Base-by-base conservation (phyloP, 2,329 filamentous ascomycete species). In the Conoideocrella luteorostrata region DNA sequence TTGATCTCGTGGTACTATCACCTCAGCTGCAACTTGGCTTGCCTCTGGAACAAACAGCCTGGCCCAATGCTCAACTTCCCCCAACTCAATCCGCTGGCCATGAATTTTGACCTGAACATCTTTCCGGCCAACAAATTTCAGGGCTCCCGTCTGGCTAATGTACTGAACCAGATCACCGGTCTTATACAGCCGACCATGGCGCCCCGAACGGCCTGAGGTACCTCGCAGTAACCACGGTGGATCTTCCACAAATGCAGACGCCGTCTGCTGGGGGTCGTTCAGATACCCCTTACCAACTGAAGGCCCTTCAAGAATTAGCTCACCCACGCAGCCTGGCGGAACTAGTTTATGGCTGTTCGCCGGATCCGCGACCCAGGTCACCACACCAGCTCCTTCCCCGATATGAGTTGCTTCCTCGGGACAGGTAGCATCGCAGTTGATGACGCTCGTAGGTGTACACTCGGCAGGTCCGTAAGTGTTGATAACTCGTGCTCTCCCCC, bases 51-150 rank as follows among this genome's bases (percentile, higher is more conserved):
- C n/a, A n/a, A n/a, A n/a, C n/a, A n/a, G n/a, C n/a, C n/a, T n/a
- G n/a, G n/a, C n/a, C n/a, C n/a, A n/a, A 12, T 57, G 46, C 48
- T 64, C 59, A 6, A 64, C 53, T 29, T 64, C 61, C 1, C 52
- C 59, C 0, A 59, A 50, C 33, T 64, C 61, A 5, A 63, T 50
- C 11, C 61, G 54, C 17, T 64, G 59, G 6, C 61, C 60, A n/a
- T 54, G 54, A 4, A 64, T 51, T 48, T 64, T 64, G 46, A 63
- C 52, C 42, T 64, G 60, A 1, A 49, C 36, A 4, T 63, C 60
- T 7, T 52, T 55, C 0, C 61, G 52, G 1, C 61, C 59, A 0
- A 49, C 33, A 7, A 53, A 56, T 13, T 56, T 46, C 13, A 61
- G 38, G 0, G 39, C 52, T 0, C 57, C 56, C n/a, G n/a, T n/a